Evolutionary conservation across 495 filamentous ascomycete genomes (phyloP), one percentile per base, ranked within the genome.

Genomic region (Penicillium longicatenatum): DNA sequence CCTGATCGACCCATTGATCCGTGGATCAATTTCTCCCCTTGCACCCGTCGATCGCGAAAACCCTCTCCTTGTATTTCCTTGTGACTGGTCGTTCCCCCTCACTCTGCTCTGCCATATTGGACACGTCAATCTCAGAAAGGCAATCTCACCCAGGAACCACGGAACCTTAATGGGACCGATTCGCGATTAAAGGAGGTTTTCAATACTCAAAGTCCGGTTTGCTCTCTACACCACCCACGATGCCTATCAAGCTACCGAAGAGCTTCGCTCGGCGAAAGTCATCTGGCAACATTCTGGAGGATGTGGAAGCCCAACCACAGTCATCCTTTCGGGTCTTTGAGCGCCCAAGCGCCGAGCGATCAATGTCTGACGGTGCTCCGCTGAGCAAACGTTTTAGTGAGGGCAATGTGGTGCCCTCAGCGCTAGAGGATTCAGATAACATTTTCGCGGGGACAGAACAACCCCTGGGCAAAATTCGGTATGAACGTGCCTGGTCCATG

Each of bases 201-300:
- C 52, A 17, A 50, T 26, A 49, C 16, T 41, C 41, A 41, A 10
- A 24, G 30, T 16, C 33, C 24, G 20, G 21, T 55, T 11, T n/a
- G 14, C 12, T 37, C 14, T 4, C n/a, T 20, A n/a, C 16, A 33
- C 17, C 41, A 20, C 31, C 29, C 57, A 57, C 61, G 49, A 89
- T 89, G 85, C 86, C 86, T 72, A 89, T 87, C 72, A 87, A 87
- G 75, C 76, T 88, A 54, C 84, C 84, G 51, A 89, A 86, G 67
- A 70, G 73, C 57, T 88, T 89, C 61, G 73, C 77, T 61, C 81
- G 86, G 63, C 82, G 86, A 57, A 89, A 88, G 74, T 89, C 86
- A 63, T 79, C 83, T 61, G 84, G 81, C 33, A 88, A 86, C 71
- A 78, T 75, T 49, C 70, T 88, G 35, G 86, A 88, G 54, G 84